Evolutionary conservation across 495 filamentous ascomycete species (phyloP).

Genomic region (Penicillium paradoxum): DNA sequence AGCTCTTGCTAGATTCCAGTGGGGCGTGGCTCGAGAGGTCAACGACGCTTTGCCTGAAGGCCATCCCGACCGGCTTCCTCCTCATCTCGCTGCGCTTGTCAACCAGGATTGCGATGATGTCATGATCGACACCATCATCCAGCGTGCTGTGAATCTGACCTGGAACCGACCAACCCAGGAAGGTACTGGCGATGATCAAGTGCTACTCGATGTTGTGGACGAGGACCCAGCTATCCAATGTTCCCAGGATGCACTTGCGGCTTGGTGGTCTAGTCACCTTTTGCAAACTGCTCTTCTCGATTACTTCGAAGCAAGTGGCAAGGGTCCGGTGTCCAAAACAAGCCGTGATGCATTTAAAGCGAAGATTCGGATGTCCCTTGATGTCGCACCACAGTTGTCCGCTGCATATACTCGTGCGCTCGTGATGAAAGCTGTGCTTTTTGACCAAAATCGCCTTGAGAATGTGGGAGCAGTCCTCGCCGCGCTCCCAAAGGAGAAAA

Average conservation of each 20-base stretch:
- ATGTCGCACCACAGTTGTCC: slow-evolving; percentile 74
- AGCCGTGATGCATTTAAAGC: slow-evolving; percentile 45
- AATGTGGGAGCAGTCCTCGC: slow-evolving; percentile 48
- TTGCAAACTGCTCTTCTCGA: slow-evolving; percentile 64
- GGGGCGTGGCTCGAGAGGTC: slow-evolving; percentile 70
- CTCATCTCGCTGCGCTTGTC: slow-evolving; percentile 68
- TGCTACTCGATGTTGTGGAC: slow-evolving; percentile 76
- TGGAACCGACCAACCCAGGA: slow-evolving; percentile 76
- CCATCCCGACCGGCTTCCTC: slow-evolving; percentile 61
- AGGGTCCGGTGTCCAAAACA: slow-evolving; percentile 34
- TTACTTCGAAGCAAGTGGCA: slow-evolving; percentile 51
- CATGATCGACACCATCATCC: slow-evolving; percentile 68
- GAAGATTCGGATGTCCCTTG: slow-evolving; percentile 62
- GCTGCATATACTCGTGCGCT: slow-evolving; percentile 72
- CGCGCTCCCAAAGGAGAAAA: slow-evolving; percentile 43
- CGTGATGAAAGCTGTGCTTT: slow-evolving; percentile 55
- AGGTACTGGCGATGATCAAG: slow-evolving; percentile 55
- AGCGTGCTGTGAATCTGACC: slow-evolving; percentile 84
- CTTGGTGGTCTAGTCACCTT: slow-evolving; percentile 81
- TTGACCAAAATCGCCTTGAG: slow-evolving; percentile 37
- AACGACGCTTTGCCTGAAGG: slow-evolving; percentile 55
- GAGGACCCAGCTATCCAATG: slow-evolving; percentile 83
- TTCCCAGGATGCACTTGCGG: slow-evolving; percentile 82
- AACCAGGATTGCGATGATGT: slow-evolving; percentile 75
- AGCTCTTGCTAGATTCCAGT: slow-evolving; percentile 66